Conservation (phyloP, 2,329 filamentous ascomycete species). For the Talaromyces sp. region DNA sequence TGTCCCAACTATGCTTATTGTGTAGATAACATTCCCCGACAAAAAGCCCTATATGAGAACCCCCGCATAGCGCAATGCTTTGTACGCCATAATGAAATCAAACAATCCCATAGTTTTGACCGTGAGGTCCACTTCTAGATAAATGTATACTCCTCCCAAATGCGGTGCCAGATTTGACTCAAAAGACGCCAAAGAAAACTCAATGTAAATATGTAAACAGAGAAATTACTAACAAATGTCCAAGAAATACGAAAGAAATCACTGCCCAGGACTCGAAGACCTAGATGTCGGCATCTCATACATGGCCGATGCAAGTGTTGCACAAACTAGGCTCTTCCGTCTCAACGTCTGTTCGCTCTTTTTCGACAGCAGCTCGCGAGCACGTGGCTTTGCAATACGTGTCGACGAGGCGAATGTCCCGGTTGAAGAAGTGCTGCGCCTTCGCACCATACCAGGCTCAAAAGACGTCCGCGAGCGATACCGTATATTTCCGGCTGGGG, state of each 20-base stretch:
- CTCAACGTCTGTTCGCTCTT: slow-evolving; percentile 36
- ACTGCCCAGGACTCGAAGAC: slow-evolving; percentile 7
- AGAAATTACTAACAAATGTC: neutral
- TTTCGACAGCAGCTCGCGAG: slow-evolving; percentile 23
- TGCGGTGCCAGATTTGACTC: slow-evolving; percentile 1
- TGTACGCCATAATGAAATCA: neutral
- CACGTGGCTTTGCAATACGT: slow-evolving; percentile 34
- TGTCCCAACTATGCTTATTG: neutral
- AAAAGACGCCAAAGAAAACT: neutral
- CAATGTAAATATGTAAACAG: slow-evolving; percentile 7
- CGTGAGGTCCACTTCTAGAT: slow-evolving; percentile 2
- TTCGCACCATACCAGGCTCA: slow-evolving; percentile 10
- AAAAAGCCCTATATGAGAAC: neutral
- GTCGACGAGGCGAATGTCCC: slow-evolving; percentile 24
- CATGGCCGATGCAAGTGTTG: slow-evolving; percentile 35
- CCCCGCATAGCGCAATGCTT: slow-evolving; percentile 1
- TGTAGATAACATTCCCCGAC: neutral
- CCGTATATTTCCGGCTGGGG: slow-evolving; percentile 1
- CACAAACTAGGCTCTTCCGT: slow-evolving; percentile 38
- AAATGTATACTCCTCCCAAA: slow-evolving; percentile 13
- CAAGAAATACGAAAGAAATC: neutral
- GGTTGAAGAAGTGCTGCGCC: slow-evolving; percentile 18
- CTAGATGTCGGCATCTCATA: slow-evolving; percentile 5
- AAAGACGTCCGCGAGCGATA: slow-evolving; percentile 11
- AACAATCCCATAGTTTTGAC: neutral